Conservation (phyloP, 139 green algal genomes). For the Diplosphaera chodatii region DNA sequence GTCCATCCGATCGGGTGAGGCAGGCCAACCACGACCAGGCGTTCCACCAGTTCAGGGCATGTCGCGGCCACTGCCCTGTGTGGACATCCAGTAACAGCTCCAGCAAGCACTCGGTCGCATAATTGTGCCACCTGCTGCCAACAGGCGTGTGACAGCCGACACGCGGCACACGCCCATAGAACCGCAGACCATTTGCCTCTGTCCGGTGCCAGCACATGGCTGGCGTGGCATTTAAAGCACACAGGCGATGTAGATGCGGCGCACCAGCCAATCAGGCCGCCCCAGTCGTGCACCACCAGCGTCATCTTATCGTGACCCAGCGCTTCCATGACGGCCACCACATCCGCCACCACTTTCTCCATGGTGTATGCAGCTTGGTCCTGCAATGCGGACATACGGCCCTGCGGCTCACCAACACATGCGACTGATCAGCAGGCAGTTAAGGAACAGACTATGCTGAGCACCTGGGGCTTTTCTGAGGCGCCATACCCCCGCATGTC, state of each 20-base stretch:
- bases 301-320: constrained; percentile 29
- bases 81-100: too few relatives aligned
- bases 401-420: too few relatives aligned
- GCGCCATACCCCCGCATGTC: constrained; percentile 39
- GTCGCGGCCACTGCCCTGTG: constrained; percentile 19
- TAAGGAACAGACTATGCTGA: too few relatives aligned
- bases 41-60: constrained; percentile 13
- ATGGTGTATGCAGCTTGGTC: constrained; percentile 26
- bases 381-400: constrained; percentile 13
- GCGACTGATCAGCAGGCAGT: too few relatives aligned
- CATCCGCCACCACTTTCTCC: constrained; percentile 20
- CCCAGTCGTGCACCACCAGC: constrained; percentile 48
- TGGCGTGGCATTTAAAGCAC: too few relatives aligned
- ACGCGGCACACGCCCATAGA: too few relatives aligned
- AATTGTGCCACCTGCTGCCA: too few relatives aligned
- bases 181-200: too few relatives aligned
- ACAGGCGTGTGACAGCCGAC: too few relatives aligned
- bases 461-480: constrained; percentile 21
- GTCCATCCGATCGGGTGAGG: constrained; percentile 21
- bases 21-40: constrained; percentile 19
- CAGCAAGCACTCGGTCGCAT: too few relatives aligned
- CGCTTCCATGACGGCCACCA: constrained; percentile 18
- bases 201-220: too few relatives aligned
- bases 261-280: neutral
- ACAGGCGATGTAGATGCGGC: too few relatives aligned